phyloP scores from a whole-genome alignment of 768 basidiomycete species.

The Ramaria sp. region DNA sequence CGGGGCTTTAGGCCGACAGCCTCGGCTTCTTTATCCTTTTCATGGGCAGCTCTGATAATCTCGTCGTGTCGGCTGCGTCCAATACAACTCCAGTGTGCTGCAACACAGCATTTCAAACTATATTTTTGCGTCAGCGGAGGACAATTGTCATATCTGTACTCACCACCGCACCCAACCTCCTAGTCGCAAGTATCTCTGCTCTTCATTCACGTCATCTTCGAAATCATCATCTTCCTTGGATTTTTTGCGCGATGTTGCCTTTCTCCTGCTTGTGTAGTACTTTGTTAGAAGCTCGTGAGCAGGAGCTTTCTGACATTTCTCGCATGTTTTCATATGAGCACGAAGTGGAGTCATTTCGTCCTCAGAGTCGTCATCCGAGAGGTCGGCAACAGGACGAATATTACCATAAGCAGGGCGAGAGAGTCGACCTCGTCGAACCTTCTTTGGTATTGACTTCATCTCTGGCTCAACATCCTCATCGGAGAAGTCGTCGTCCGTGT shows the following conservation, averaged over 20 bases:
- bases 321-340: conserved; percentile 55
- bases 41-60: conserved; percentile 53
- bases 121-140: background rate
- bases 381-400: conserved; percentile 31
- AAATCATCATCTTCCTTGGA: conserved; percentile 36
- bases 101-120: conserved; percentile 70
- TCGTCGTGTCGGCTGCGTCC: conserved; percentile 56
- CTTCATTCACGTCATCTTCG: conserved; percentile 44
- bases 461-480: conserved; percentile 11
- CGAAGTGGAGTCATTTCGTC: conserved; percentile 31
- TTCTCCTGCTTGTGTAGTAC: conserved; percentile 23
- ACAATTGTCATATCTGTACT: conserved; percentile 15
- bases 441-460: conserved; percentile 14
- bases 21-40: conserved; percentile 16
- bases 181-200: conserved; percentile 34
- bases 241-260: conserved; percentile 29
- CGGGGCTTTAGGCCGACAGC: conserved; percentile 21
- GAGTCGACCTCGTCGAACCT: conserved; percentile 20
- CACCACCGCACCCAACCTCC: conserved; percentile 87
- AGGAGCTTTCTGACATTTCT: conserved; percentile 56
- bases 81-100: conserved; percentile 70
- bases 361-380: conserved; percentile 32
- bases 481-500: conserved; percentile 15
- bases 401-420: conserved; percentile 40
- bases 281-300: conserved; percentile 38